Conservation (phyloP, 805 yeast species). For the Myxozyma vanderwaltii region DNA sequence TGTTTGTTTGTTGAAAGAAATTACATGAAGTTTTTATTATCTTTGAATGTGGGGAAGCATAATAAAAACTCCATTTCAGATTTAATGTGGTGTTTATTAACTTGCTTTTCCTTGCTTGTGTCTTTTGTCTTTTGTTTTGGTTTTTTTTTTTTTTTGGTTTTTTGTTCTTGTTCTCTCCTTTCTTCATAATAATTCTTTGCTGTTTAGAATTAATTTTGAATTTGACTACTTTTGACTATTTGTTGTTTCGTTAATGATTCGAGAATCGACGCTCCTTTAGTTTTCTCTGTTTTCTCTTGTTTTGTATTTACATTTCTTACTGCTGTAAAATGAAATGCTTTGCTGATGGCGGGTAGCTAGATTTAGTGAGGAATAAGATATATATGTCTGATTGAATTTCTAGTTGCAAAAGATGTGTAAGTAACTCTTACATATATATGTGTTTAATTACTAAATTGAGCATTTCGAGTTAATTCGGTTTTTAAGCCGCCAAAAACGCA, state of each 20-base stretch:
- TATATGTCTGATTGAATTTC: too few relatives aligned
- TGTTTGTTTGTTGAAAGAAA: too few relatives aligned
- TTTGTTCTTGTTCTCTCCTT: background rate
- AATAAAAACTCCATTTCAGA: too few relatives aligned
- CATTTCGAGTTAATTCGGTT: constrained; percentile 7
- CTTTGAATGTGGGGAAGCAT: background rate
- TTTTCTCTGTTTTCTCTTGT: background rate
- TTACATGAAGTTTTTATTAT: background rate
- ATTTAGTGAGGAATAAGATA: background rate
- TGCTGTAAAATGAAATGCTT: too few relatives aligned
- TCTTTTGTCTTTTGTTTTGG: background rate
- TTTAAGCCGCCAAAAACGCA: constrained; percentile 15
- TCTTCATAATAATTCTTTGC: too few relatives aligned
- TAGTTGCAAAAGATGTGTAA: too few relatives aligned
- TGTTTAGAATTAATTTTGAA: too few relatives aligned
- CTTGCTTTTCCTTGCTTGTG: too few relatives aligned
- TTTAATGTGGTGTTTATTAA: too few relatives aligned
- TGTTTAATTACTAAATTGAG: background rate
- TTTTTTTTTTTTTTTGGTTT: background rate
- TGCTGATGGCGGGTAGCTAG: too few relatives aligned
- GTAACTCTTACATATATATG: too few relatives aligned
- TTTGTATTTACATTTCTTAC: too few relatives aligned
- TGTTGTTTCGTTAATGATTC: constrained; percentile 1
- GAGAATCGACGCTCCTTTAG: background rate
- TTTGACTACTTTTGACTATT: background rate